Conservation (phyloP, 1,139 yeast genomes). For the Blastobotrys niveus region DNA sequence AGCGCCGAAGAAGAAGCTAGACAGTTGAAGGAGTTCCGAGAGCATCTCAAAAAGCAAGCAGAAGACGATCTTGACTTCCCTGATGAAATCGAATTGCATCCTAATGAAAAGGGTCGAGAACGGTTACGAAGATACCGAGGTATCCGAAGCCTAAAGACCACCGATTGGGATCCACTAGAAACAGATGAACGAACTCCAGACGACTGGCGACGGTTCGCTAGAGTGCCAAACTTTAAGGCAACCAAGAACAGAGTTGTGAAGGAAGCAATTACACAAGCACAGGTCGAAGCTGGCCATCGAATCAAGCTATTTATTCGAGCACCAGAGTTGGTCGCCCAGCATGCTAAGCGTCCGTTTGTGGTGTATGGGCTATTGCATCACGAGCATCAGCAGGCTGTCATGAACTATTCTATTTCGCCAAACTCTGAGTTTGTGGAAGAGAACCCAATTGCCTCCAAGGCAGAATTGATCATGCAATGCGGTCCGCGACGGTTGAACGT, state of each 20-base stretch:
- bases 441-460: constrained; percentile 76
- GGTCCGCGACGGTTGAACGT: constrained; percentile 90
- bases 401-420: constrained; percentile 73
- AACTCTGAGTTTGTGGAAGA: constrained; percentile 73
- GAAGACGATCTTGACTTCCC: constrained; percentile 90
- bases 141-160: constrained; percentile 69
- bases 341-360: constrained; percentile 44
- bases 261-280: constrained; percentile 49
- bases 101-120: constrained; percentile 68
- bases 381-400: constrained; percentile 80
- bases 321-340: constrained; percentile 42
- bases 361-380: constrained; percentile 72
- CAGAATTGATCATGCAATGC: constrained; percentile 75
- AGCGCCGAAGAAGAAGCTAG: constrained; percentile 77
- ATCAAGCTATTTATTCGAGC: constrained; percentile 59
- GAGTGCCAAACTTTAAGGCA: constrained; percentile 72
- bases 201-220: constrained; percentile 69
- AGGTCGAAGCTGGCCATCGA: constrained; percentile 58
- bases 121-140: constrained; percentile 78
- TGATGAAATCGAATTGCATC: constrained; percentile 84
- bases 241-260: constrained; percentile 67
- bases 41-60: too few species aligned
- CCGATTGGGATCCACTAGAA: constrained; percentile 88
- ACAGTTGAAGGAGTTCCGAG: constrained; percentile 66
- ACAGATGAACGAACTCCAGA: constrained; percentile 67